Evolutionary conservation across 2,329 filamentous ascomycete species (phyloP).

Genomic region (Massarina eburnea): DNA sequence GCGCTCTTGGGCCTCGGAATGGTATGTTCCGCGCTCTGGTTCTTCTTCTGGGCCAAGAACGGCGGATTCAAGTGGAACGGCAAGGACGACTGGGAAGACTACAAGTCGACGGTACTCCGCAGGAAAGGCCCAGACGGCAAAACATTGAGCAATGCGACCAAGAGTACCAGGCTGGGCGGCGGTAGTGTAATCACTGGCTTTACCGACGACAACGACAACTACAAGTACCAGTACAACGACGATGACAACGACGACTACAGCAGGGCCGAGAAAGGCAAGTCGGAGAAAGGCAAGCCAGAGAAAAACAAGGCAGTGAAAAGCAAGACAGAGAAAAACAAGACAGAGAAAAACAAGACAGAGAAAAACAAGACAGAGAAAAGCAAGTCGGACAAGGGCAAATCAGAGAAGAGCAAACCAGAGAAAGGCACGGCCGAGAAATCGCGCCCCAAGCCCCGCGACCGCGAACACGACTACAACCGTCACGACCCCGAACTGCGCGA

Average conservation of each 20-base stretch:
- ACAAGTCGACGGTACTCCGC: conserved; percentile 90
- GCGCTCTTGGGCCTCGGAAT: conserved; percentile 78
- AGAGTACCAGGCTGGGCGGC: conserved; percentile 81
- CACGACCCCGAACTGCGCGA: conserved; percentile 66
- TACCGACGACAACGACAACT: conserved; percentile 14
- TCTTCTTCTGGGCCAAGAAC: conserved; percentile 96
- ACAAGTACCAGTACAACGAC: not conserved
- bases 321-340: conserved; percentile 46
- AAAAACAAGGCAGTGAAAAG: conserved; percentile 44
- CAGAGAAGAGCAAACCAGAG: conserved; percentile 47
- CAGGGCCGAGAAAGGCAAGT: conserved; percentile 47
- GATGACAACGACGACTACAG: not conserved
- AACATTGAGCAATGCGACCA: conserved; percentile 78
- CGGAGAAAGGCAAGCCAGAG: conserved; percentile 44
- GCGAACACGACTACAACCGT: conserved; percentile 56
- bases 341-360: conserved; percentile 43
- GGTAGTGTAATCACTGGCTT: conserved; percentile 72
- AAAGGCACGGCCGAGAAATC: conserved; percentile 41
- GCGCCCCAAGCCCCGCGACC: conserved; percentile 54
- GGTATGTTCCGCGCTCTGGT: conserved; percentile 80
- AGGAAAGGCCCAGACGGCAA: conserved; percentile 88
- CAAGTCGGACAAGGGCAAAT: conserved; percentile 44
- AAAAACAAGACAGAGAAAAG: conserved; percentile 50
- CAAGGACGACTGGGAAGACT: conserved; percentile 93
- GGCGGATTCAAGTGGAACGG: conserved; percentile 86